phyloP scores from a whole-genome alignment of 768 basidiomycete genomes.

The Leccinellum rugosiceps region DNA sequence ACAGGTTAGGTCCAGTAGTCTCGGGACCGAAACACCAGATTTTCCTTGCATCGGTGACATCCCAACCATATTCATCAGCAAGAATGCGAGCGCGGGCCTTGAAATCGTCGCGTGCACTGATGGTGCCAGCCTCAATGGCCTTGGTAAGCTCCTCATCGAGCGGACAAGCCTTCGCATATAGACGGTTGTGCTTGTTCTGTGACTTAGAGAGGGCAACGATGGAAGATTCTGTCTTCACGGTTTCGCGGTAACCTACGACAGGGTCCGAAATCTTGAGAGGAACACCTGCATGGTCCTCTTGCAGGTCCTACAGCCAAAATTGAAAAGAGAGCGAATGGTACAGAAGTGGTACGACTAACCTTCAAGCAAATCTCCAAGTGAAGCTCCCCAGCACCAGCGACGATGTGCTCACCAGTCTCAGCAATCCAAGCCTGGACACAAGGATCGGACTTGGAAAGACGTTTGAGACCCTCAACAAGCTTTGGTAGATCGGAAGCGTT shows the following conservation, averaged over 20 bases:
- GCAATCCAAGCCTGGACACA: slow-evolving; percentile 95
- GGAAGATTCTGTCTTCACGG: slow-evolving; percentile 91
- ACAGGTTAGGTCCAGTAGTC: slow-evolving; percentile 92
- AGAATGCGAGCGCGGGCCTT: slow-evolving; percentile 93
- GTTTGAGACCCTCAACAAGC: slow-evolving; percentile 99
- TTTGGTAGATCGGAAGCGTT: slow-evolving; percentile 99
- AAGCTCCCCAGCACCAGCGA: slow-evolving; percentile 98
- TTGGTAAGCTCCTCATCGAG: slow-evolving; percentile 91
- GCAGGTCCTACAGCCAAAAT: slow-evolving; percentile 69
- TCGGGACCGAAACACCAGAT: slow-evolving; percentile 99
- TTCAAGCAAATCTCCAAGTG: slow-evolving; percentile 99
- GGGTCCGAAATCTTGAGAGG: slow-evolving; percentile 98
- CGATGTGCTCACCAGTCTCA: slow-evolving; percentile 96
- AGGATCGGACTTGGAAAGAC: slow-evolving; percentile 99
- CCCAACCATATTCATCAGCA: slow-evolving; percentile 97
- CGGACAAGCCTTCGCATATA: slow-evolving; percentile 91
- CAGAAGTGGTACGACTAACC: slow-evolving; percentile 38
- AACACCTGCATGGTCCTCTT: slow-evolving; percentile 99
- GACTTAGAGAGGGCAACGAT: slow-evolving; percentile 98
- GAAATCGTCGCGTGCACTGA: slow-evolving; percentile 95
- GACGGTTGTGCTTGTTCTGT: slow-evolving; percentile 99
- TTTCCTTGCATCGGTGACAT: slow-evolving; percentile 98
- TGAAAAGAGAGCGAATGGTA: neutral
- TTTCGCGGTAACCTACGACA: slow-evolving; percentile 97
- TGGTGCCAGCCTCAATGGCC: slow-evolving; percentile 85